Base-by-base conservation (phyloP, 2,329 filamentous ascomycete species). In the Pseudopithomyces chartarum region DNA sequence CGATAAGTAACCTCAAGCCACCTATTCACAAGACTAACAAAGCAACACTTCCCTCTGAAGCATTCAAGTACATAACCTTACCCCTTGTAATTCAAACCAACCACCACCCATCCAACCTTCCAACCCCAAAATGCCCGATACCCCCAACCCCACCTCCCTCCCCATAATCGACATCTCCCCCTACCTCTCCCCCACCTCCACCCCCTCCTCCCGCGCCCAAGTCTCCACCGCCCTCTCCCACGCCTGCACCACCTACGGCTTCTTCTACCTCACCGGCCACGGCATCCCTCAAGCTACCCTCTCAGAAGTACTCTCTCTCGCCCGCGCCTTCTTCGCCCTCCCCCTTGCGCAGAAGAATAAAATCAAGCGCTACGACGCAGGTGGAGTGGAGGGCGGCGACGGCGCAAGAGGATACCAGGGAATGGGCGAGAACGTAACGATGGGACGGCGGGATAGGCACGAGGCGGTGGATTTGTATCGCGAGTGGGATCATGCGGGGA, bases 241-340 rank as follows among this genome's bases (percentile, higher is more conserved):
- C 20, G 77, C 77, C 3, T 79, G 77, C 62, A 60, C 61, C 15
- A 62, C 70, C 43, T 76, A 75, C 51, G 78, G 77, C 53, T 80
- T 79, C 66, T 78, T 80, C 64, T 78, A 79, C 58, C 72, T 79
- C 2, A 75, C 66, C 33, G 74, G 73, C 5, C 78, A 80, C 60
- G 77, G 75, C 12, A 76, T 80, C 19, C 70, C 77, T 0, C 13
- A 36, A 0, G 13, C 62, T 1, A 67, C 51, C 6, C 65, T 74
- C 5, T 61, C 71, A 19, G 23, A 63, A 8, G 54, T 77, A 11
- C 66, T 78, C 29, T 38, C 47, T 2, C 66, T 76, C 2, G 72
- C 74, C 0, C 68, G 73, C 3, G 44, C 58, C 3, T 78, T 78
- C 65, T 78, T 78, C 60, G 58, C 68, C 0, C 56, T 67, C 0